Evolutionary conservation across 2,329 filamentous ascomycete genomes (phyloP), one percentile per base, ranked within the genome.

Genomic region (Bipolaris zeicola): DNA sequence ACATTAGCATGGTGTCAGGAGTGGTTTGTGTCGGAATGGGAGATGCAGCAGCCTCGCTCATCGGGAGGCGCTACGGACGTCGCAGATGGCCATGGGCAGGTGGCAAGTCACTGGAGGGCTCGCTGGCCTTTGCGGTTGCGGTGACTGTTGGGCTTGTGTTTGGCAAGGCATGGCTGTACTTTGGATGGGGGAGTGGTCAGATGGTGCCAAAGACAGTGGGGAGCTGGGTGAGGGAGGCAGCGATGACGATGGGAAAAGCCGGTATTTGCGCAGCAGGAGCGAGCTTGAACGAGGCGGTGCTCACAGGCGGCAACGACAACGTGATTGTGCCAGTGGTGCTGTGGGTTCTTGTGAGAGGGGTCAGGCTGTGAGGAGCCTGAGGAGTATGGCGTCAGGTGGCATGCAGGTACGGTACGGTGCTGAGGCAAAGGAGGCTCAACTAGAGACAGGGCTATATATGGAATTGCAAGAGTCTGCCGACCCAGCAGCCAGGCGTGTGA

Each of bases 261-360:
- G 80, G 82, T 4, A 71, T 90, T 45, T 96, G 92, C 63, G 92
- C 90, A 5, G 61, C 49, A 7, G 85, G 92, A 55, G 91, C 93
- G 26, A 97, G 93, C 76, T 82, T 97, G 65, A 96, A 95, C 50
- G 95, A 99, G 79, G 93, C 95, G 24, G 94, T 97, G 44, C 79
- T 99, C 62, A 98, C 95, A 13, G 95, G 95, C 2, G 95, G 94
- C 28, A 99, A 99, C 76, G 95, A 99, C 81, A 99, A 99, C 81
- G 95, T 99, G 16, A 89, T 98, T 62, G 94, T 98, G 62, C 95
- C 95, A 3, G 87, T 99, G 55, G 87, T 96, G 48, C 78, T 99
- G 58, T 99, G 95, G 95, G 85, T 93, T 57, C 87, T 96, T 68
- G 92, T 96, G 37, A 90, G 94, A 77, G 91, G 91, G 18, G 76